phyloP scores from a whole-genome alignment of 345 rosid genomes.

The Arabidopsis arenosa region DNA sequence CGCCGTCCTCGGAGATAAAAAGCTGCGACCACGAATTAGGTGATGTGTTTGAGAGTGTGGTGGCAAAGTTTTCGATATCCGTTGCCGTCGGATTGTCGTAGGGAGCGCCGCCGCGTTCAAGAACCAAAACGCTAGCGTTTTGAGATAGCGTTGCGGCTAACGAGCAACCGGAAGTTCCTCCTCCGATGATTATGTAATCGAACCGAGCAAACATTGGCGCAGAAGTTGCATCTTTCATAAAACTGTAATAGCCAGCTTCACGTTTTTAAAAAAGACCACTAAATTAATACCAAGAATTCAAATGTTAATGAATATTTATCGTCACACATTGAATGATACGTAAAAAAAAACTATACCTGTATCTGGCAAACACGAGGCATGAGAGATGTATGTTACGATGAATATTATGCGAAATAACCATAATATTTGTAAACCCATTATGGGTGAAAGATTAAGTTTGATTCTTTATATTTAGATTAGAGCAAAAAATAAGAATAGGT shows the following conservation, averaged over 20 bases:
- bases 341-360: slow-evolving; percentile 47
- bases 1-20: slow-evolving; percentile 82
- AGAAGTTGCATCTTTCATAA: slow-evolving; percentile 62
- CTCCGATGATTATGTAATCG: slow-evolving; percentile 84
- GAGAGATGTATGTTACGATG: slow-evolving; percentile 37
- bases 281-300: neutral
- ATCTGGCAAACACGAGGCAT: slow-evolving; percentile 49
- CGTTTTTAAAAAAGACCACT: neutral
- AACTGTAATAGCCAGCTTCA: slow-evolving; percentile 61
- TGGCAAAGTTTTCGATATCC: slow-evolving; percentile 51
- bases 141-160: slow-evolving; percentile 77
- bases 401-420: slow-evolving; percentile 43
- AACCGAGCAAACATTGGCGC: slow-evolving; percentile 56
- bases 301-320: neutral
- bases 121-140: slow-evolving; percentile 67
- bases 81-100: slow-evolving; percentile 56
- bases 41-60: slow-evolving; percentile 51
- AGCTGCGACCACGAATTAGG: slow-evolving; percentile 65
- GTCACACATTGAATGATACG: slow-evolving; percentile 1
- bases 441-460: slow-evolving; percentile 29
- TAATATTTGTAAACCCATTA: slow-evolving; percentile 39
- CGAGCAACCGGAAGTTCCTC: slow-evolving; percentile 88
- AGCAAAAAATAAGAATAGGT: slow-evolving; percentile 37
- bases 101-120: slow-evolving; percentile 83
- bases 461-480: slow-evolving; percentile 17